These are phyloP conservation scores for Trichoderma asperellum DNA, from an alignment of 2,329 filamentous ascomycete genomes.

Conservation along the genomic window DNA sequence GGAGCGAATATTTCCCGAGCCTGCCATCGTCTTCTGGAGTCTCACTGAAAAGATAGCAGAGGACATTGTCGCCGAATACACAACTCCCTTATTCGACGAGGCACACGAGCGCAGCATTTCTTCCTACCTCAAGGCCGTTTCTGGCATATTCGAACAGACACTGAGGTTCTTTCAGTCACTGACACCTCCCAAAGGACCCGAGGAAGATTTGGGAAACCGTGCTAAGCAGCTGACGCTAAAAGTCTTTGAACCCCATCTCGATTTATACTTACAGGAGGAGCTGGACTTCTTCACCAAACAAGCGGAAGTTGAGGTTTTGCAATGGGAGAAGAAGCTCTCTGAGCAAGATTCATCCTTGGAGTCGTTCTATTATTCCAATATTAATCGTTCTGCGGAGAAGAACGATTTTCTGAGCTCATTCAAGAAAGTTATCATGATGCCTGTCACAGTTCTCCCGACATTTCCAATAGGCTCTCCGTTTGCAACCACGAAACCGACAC, in stretches of 20 bases:
- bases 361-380: slow-evolving; percentile 93
- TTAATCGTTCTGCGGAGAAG: slow-evolving; percentile 93
- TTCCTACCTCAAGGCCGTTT: slow-evolving; percentile 82
- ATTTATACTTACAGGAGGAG: slow-evolving; percentile 90
- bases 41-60: slow-evolving; percentile 83
- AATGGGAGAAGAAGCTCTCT: slow-evolving; percentile 89
- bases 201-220: slow-evolving; percentile 64
- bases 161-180: slow-evolving; percentile 76
- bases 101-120: slow-evolving; percentile 74
- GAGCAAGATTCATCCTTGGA: slow-evolving; percentile 91
- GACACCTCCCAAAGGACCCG: slow-evolving; percentile 65
- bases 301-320: slow-evolving; percentile 74
- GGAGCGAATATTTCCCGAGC: slow-evolving; percentile 77
- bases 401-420: slow-evolving; percentile 95
- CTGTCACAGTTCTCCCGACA: slow-evolving; percentile 83
- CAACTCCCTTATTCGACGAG: slow-evolving; percentile 85
- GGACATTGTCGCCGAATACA: slow-evolving; percentile 83
- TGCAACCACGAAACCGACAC: slow-evolving; percentile 48
- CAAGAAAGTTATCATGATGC: slow-evolving; percentile 99
- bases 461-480: slow-evolving; percentile 65
- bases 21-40: slow-evolving; percentile 70
- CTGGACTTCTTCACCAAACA: slow-evolving; percentile 79
- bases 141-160: slow-evolving; percentile 85
- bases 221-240: slow-evolving; percentile 69
- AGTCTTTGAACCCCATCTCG: slow-evolving; percentile 90